Percentiles rank a stretch among this genome's conserved stretches.
These are phyloP conservation scores for Pythium periplocum DNA, from an alignment of 352 stramenopile species.

Conservation along the genomic window DNA sequence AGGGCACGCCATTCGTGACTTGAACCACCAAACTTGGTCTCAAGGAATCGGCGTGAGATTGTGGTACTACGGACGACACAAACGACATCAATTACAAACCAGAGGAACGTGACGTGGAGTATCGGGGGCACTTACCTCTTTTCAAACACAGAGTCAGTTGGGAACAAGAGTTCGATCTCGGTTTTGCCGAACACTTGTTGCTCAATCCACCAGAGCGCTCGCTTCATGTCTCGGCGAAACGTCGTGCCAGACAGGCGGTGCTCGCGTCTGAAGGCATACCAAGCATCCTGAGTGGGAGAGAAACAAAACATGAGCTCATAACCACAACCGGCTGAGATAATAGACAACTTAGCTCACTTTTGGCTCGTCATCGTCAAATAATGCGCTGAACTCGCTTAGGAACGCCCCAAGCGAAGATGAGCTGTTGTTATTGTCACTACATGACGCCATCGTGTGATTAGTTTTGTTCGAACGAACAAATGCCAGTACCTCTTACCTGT, in stretches of 20 bases:
- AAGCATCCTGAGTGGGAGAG: slow-evolving; percentile 27
- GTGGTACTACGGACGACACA: slow-evolving; percentile 6
- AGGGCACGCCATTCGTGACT: slow-evolving; percentile 16
- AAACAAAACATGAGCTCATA: background rate
- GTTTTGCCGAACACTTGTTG: slow-evolving; percentile 40
- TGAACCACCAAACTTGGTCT: slow-evolving; percentile 10
- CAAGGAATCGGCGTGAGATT: slow-evolving; percentile 17
- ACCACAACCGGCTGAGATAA: background rate
- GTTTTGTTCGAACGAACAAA: too few relatives aligned
- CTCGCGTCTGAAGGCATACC: slow-evolving; percentile 39
- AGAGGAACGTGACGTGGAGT: too few relatives aligned
- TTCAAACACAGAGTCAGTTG: background rate
- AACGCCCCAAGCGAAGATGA: slow-evolving; percentile 35
- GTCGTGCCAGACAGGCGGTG: slow-evolving; percentile 32
- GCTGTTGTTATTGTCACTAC: slow-evolving; percentile 6
- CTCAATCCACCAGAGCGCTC: slow-evolving; percentile 47
- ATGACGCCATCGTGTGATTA: too few relatives aligned
- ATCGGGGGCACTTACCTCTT: background rate
- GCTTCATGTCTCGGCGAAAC: slow-evolving; percentile 74
- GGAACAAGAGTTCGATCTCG: slow-evolving; percentile 46
- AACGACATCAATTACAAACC: too few relatives aligned
- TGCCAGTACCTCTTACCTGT: slow-evolving; percentile 25
- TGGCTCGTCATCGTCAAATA: slow-evolving; percentile 59
- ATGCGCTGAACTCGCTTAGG: slow-evolving; percentile 32
- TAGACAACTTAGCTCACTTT: slow-evolving; percentile 26